Conservation (phyloP, 345 rosid genomes). For the Murraya koenigii region DNA sequence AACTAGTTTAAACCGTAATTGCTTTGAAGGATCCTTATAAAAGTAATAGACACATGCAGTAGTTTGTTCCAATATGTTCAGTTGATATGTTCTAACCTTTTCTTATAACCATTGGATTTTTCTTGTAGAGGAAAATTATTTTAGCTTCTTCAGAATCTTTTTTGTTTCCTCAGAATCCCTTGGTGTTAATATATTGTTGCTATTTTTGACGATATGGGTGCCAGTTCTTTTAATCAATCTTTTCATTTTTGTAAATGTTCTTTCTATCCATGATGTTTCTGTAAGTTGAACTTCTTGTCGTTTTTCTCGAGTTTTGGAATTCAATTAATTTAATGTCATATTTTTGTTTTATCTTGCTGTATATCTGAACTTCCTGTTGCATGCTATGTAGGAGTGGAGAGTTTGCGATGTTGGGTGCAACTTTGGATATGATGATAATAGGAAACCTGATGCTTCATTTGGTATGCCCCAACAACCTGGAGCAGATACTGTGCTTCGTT, state of each 20-base stretch:
- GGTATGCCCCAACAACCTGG: conserved; percentile 42
- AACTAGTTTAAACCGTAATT: neutral
- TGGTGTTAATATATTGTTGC: neutral
- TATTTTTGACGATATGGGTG: neutral
- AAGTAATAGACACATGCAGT: neutral
- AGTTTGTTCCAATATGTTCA: neutral
- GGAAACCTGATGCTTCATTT: conserved; percentile 67
- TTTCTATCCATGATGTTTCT: neutral
- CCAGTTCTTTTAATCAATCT: neutral
- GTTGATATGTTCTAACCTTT: neutral
- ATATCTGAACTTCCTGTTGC: conserved; percentile 8
- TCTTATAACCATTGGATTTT: neutral
- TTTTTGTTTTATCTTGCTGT: neutral
- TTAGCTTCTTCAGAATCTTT: neutral
- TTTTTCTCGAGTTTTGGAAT: neutral
- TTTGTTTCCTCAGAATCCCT: neutral
- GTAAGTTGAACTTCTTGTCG: conserved; percentile 1
- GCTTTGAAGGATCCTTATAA: neutral
- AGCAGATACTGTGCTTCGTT: conserved; percentile 56
- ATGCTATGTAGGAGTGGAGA: conserved; percentile 54
- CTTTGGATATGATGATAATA: conserved; percentile 44
- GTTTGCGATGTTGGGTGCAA: conserved; percentile 68
- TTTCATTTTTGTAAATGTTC: neutral
- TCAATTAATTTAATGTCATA: neutral
- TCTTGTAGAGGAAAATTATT: neutral